Evolutionary conservation across 371 early-diverging fungal genomes (phyloP), one percentile per base, ranked within the genome.

Genomic region (Choanephora cucurbitarum): DNA sequence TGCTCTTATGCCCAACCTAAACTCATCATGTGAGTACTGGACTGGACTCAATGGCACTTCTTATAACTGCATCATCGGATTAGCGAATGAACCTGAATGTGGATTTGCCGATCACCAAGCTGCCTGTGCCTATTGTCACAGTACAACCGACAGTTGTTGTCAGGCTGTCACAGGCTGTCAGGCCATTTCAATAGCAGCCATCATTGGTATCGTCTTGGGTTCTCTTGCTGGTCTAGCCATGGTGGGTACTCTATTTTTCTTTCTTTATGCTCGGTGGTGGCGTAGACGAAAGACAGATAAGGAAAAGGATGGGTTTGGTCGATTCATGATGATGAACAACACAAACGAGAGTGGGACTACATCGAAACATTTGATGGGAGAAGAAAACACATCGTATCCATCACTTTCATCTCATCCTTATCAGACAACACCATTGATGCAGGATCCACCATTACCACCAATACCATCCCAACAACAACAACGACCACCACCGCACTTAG

Each of bases 11-110:
- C 33, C 22, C 6, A 60, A 64, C 22, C 39, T 75, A 1, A 62
- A 61, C 31, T 56, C 63, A 24, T 46, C 59, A 5, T 78, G 79
- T 56, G 8, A 47, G 9, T 59, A 62, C 46, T 78, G 79, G 79
- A 50, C 53, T 44, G 76, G 77, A 3, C 60, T 63, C 10, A 70
- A 72, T 52, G 74, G 72, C 0, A 66, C 57, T 1, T 37, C 57
- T 1, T 37, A 45, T 9, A 41, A 53, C 14, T 79, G 79, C 44
- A 69, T 79, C 22, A 48, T 58, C 23, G 79, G 79, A 4, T 7
- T 48, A 32, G 57, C 54, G 5, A 79, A 79, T 39, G 79, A 79
- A 44, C 74, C 74, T 7, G 21, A 53, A 44, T 79, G 79, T 60
- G 79, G 74, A 28, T 77, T 69, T 55, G 51, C 44, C 22, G 45